Conservation (phyloP, 176 grass and related monocot species). For the Carex kokanica region DNA sequence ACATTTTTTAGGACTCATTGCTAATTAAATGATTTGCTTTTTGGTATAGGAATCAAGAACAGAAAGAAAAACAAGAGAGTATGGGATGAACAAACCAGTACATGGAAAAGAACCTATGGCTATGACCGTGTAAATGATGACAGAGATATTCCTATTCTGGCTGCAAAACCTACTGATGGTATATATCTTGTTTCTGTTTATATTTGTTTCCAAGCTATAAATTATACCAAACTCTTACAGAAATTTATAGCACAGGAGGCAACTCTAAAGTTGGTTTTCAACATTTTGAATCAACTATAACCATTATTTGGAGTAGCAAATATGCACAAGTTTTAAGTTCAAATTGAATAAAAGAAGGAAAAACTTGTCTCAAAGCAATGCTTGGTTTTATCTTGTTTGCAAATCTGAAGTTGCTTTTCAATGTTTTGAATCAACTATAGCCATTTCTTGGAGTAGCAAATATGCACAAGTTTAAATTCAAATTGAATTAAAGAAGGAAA, state of each 20-base stretch:
- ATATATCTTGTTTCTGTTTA: slow-evolving; percentile 20
- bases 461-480: not conserved
- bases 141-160: slow-evolving; percentile 77
- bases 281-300: not conserved
- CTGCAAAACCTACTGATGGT: slow-evolving; percentile 75
- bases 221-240: not conserved
- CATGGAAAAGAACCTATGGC: slow-evolving; percentile 81
- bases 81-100: slow-evolving; percentile 75
- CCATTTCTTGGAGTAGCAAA: not conserved
- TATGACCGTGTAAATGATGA: slow-evolving; percentile 97
- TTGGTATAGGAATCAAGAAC: slow-evolving; percentile 55
- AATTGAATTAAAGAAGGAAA: not conserved
- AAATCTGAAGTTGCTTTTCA: not conserved
- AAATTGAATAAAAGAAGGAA: slow-evolving; percentile 1
- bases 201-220: not conserved
- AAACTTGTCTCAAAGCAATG: not conserved
- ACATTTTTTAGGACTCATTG: not conserved
- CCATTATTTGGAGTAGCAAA: not conserved
- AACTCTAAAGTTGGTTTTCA: not conserved
- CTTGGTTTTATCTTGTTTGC: not conserved
- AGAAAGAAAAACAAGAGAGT: slow-evolving; percentile 79
- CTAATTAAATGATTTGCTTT: not conserved
- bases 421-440: not conserved
- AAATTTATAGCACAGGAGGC: not conserved
- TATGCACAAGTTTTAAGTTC: not conserved